These are phyloP conservation scores for Datura wrightii DNA, from an alignment of 257 asterid genomes.

Conservation along the genomic window DNA sequence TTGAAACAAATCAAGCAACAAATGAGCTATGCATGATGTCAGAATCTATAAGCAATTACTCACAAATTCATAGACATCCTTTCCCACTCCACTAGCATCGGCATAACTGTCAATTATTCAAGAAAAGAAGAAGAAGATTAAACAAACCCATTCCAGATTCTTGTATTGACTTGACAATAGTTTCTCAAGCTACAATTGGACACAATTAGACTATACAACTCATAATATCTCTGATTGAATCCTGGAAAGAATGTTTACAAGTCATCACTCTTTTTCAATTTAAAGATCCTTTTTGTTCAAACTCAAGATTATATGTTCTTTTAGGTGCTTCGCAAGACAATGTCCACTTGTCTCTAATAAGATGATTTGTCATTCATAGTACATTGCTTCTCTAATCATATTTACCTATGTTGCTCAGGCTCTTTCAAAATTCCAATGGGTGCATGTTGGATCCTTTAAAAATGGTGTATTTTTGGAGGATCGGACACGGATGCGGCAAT, in stretches of 20 bases:
- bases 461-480: too few species aligned
- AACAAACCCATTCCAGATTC: not conserved
- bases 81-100: slow-evolving; percentile 76
- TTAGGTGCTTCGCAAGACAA: not conserved
- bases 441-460: too few species aligned
- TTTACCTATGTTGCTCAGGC: not conserved
- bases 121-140: not conserved
- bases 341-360: not conserved
- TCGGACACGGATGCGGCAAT: too few species aligned
- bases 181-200: not conserved
- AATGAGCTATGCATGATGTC: not conserved
- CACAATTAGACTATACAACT: not conserved
- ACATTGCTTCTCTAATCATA: not conserved
- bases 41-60: slow-evolving; percentile 33
- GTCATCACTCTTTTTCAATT: not conserved
- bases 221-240: not conserved
- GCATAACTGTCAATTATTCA: slow-evolving; percentile 56
- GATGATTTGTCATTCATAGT: not conserved
- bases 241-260: not conserved
- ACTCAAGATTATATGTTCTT: not conserved
- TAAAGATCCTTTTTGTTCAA: not conserved
- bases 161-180: not conserved
- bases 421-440: too few species aligned
- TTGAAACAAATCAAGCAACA: not conserved
- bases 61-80: slow-evolving; percentile 79